A percentile compares a stretch with the other conserved stretches of the same genome.
These are phyloP conservation scores for Linum lewisii DNA, from an alignment of 345 rosid species.

Conservation along the genomic window DNA sequence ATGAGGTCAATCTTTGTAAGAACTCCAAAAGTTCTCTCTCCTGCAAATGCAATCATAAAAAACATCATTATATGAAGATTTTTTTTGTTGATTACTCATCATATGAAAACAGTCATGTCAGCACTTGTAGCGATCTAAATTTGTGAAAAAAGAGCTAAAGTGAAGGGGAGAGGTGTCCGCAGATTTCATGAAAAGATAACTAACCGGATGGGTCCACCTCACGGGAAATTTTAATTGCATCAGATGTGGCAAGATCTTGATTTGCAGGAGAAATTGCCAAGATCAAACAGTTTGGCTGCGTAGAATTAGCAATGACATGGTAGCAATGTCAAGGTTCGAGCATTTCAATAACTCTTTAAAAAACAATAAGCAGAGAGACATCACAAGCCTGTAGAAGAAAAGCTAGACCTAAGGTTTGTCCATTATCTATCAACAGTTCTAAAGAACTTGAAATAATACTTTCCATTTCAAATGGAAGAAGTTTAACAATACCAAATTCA, in stretches of 20 bases:
- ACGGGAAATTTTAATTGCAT: constrained; percentile 96
- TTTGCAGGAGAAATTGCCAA: constrained; percentile 98
- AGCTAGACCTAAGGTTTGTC: not conserved
- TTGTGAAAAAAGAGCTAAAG: not conserved
- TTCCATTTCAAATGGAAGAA: not conserved
- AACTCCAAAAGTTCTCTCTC: constrained; percentile 96
- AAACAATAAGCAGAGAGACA: constrained; percentile 9
- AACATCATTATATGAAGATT: not conserved
- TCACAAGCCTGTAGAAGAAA: not conserved
- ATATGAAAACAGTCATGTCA: too few species aligned
- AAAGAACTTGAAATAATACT: not conserved
- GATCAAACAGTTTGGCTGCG: constrained; percentile 93
- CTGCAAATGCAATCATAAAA: constrained; percentile 32
- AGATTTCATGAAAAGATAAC: not conserved
- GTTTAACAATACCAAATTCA: not conserved
- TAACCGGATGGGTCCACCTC: constrained; percentile 97
- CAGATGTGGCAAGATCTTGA: constrained; percentile 99
- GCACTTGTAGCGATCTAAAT: not conserved
- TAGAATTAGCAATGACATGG: constrained; percentile 11
- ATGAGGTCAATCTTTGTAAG: constrained; percentile 98
- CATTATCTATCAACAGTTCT: not conserved
- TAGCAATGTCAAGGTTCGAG: not conserved
- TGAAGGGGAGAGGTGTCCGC: not conserved
- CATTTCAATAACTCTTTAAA: not conserved
- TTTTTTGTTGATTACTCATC: not conserved